These are phyloP conservation scores for Avena insularis DNA, from an alignment of 176 grass and related monocot species.

Conservation along the genomic window DNA sequence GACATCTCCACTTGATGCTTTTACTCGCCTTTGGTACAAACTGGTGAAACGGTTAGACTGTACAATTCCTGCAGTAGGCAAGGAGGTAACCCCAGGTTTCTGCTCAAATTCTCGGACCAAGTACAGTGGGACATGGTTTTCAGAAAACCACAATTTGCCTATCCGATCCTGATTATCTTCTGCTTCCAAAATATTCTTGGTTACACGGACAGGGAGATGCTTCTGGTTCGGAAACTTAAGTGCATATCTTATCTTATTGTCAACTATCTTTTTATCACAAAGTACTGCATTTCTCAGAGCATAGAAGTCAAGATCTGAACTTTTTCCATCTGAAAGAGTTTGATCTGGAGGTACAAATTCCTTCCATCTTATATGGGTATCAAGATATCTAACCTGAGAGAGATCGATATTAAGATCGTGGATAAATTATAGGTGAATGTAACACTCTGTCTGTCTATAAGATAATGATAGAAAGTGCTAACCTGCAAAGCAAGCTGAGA, in stretches of 20 bases:
- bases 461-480: slow-evolving; percentile 32
- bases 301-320: slow-evolving; percentile 64
- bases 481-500: slow-evolving; percentile 96
- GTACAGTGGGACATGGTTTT: slow-evolving; percentile 87
- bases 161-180: slow-evolving; percentile 61
- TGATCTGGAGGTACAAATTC: slow-evolving; percentile 87
- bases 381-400: slow-evolving; percentile 96
- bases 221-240: slow-evolving; percentile 87
- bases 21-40: slow-evolving; percentile 55
- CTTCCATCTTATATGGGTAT: slow-evolving; percentile 95
- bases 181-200: slow-evolving; percentile 90
- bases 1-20: slow-evolving; percentile 55
- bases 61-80: slow-evolving; percentile 35
- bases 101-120: slow-evolving; percentile 85
- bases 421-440: slow-evolving; percentile 35
- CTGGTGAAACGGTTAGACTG: slow-evolving; percentile 47
- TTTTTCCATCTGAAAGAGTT: slow-evolving; percentile 69
- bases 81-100: slow-evolving; percentile 49
- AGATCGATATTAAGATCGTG: slow-evolving; percentile 38
- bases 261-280: slow-evolving; percentile 75
- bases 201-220: slow-evolving; percentile 80
- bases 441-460: slow-evolving; percentile 17
- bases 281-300: slow-evolving; percentile 93
- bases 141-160: slow-evolving; percentile 85
- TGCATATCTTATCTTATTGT: slow-evolving; percentile 79